Evolutionary conservation across 257 asterid species (phyloP).

Genomic region (Jaltomata sinuosa): DNA sequence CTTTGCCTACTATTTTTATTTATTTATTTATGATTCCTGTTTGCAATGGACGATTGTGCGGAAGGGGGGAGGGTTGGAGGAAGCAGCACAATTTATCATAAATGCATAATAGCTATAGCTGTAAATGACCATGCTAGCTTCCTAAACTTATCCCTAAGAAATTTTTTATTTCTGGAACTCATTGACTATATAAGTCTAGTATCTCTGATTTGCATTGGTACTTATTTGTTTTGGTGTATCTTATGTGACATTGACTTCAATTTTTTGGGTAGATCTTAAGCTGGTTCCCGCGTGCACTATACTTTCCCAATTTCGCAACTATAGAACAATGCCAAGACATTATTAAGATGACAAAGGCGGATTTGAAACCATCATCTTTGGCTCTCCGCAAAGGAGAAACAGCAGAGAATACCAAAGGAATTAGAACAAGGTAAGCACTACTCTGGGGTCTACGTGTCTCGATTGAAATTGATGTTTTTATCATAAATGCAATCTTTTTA

Average conservation of each 20-base stretch:
- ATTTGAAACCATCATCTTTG: conserved; percentile 61
- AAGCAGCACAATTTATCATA: background rate
- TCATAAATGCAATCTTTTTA: background rate
- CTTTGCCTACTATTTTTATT: background rate
- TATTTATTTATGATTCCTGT: background rate
- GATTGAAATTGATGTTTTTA: background rate
- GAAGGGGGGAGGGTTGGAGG: background rate
- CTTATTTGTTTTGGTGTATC: background rate
- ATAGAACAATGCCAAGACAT: conserved; percentile 68
- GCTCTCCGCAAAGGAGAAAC: conserved; percentile 90
- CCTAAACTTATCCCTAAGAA: background rate
- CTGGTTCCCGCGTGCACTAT: conserved; percentile 79
- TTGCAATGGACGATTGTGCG: background rate
- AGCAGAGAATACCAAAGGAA: conserved; percentile 65
- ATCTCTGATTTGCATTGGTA: background rate
- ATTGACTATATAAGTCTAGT: background rate
- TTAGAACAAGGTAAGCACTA: conserved; percentile 77
- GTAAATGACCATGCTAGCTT: background rate
- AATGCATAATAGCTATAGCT: background rate
- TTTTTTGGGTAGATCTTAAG: conserved; percentile 54
- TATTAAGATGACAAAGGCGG: conserved; percentile 44
- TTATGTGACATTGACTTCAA: background rate
- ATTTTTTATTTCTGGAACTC: background rate
- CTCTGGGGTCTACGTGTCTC: background rate
- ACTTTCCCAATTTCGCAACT: conserved; percentile 88